phyloP scores from a whole-genome alignment of 2,329 filamentous ascomycete species.

The Penicillium glabrum region DNA sequence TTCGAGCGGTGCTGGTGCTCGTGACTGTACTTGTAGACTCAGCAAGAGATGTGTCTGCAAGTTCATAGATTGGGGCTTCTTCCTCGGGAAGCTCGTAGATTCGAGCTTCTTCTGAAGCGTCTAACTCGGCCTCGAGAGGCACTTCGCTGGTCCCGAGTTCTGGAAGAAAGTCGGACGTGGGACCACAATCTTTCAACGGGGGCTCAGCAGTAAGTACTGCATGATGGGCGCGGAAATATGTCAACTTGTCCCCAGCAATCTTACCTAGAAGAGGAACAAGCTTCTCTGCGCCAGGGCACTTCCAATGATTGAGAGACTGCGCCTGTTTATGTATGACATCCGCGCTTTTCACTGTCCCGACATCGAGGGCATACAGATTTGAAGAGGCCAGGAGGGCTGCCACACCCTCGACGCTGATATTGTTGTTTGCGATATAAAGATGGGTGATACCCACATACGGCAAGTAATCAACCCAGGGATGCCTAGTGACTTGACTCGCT shows the following conservation, averaged over 20 bases:
- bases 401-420: constrained; percentile 56
- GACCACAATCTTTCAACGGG: constrained; percentile 30
- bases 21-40: constrained; percentile 1
- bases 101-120: constrained; percentile 23
- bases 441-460: constrained; percentile 59
- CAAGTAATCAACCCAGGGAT: constrained; percentile 57
- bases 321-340: constrained; percentile 25
- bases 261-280: constrained; percentile 53
- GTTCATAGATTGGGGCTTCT: constrained; percentile 36
- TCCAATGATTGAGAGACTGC: constrained; percentile 9
- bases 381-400: constrained; percentile 53
- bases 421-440: constrained; percentile 58
- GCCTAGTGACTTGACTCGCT: constrained; percentile 51
- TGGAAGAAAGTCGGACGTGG: constrained; percentile 27
- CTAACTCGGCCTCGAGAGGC: constrained; percentile 28
- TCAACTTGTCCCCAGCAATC: constrained; percentile 49
- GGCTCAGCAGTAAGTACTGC: constrained; percentile 52
- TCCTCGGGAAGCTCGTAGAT: constrained; percentile 37
- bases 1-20: background rate
- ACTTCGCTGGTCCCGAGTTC: constrained; percentile 34
- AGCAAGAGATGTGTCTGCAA: constrained; percentile 35
- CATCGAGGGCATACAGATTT: constrained; percentile 57
- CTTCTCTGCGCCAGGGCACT: constrained; percentile 54
- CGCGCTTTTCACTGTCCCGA: constrained; percentile 48
- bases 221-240: constrained; percentile 58